Percentiles rank a stretch among this genome's conserved stretches.
Conservation (phyloP, 805 yeast genomes). For the Starmerella scarabaei region DNA sequence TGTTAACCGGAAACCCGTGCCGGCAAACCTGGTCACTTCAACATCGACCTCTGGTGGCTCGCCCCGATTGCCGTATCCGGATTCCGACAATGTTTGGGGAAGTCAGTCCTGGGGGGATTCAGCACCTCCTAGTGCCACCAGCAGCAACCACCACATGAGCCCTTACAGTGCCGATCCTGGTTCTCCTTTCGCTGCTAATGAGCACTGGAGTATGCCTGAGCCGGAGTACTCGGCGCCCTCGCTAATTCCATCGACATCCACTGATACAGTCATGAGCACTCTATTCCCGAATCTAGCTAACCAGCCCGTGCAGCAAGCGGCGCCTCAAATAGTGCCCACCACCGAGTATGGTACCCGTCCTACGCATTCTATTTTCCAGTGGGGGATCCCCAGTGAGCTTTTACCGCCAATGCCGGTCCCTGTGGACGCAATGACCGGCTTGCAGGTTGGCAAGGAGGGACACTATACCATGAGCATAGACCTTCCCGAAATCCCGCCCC, state of each 20-base stretch:
- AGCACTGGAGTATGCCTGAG: constrained; percentile 8
- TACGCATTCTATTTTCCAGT: constrained; percentile 11
- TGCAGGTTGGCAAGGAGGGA: constrained; percentile 9
- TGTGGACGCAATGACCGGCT: constrained; percentile 9
- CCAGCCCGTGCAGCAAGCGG: not conserved
- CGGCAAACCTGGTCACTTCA: too few species aligned
- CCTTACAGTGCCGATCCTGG: too few species aligned
- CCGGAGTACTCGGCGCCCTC: constrained; percentile 2
- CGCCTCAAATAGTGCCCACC: too few species aligned
- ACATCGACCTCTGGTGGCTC: too few species aligned
- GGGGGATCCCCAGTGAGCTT: constrained; percentile 16
- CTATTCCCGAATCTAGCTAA: not conserved
- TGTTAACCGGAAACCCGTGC: too few species aligned
- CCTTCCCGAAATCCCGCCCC: constrained; percentile 19
- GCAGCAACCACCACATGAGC: too few species aligned
- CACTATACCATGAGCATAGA: constrained; percentile 15
- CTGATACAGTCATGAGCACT: not conserved
- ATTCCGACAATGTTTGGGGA: too few species aligned
- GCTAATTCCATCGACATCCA: constrained; percentile 6
- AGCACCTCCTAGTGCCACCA: too few species aligned
- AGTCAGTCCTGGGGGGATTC: too few species aligned
- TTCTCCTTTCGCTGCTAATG: too few species aligned
- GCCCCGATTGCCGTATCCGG: too few species aligned
- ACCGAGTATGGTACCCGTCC: not conserved
- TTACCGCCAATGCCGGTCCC: constrained; percentile 17